A percentile compares a stretch with the other conserved stretches of the same genome.
Conservation (phyloP, 2,329 filamentous ascomycete genomes). For the Nemania sp. region DNA sequence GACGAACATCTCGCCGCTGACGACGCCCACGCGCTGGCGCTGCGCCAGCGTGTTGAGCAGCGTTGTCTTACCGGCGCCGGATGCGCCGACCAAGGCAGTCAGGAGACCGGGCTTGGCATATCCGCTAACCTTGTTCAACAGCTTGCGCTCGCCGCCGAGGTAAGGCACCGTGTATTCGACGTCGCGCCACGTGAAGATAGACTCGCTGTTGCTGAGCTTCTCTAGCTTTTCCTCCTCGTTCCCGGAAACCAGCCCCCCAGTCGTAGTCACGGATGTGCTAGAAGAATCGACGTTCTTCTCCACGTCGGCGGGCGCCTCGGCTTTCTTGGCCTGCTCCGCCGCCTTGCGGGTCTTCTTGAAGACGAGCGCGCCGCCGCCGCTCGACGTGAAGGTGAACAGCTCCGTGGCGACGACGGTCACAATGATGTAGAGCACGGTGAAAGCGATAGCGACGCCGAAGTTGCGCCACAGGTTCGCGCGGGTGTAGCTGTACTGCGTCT, state of each 20-base stretch:
- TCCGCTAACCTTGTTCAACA: constrained; percentile 72
- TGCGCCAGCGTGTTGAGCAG: constrained; percentile 77
- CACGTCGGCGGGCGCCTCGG: constrained; percentile 54
- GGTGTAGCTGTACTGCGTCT: constrained; percentile 57
- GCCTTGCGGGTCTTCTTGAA: constrained; percentile 71
- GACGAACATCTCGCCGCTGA: constrained; percentile 72
- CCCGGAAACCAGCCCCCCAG: constrained; percentile 23
- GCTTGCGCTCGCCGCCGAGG: constrained; percentile 61
- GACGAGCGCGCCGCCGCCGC: constrained; percentile 69
- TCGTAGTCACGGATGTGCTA: constrained; percentile 35
- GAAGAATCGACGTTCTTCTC: constrained; percentile 53
- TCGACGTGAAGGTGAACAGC: constrained; percentile 62
- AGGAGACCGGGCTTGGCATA: constrained; percentile 81
- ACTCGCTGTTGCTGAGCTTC: constrained; percentile 60
- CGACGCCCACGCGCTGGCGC: constrained; percentile 67
- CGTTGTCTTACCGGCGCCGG: constrained; percentile 83
- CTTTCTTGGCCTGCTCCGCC: constrained; percentile 56
- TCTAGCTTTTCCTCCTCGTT: constrained; percentile 45
- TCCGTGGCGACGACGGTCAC: constrained; percentile 75
- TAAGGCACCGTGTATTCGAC: constrained; percentile 75
- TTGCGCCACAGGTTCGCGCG: constrained; percentile 71
- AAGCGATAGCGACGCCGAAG: constrained; percentile 77
- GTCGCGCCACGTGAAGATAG: constrained; percentile 72
- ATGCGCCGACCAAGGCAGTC: constrained; percentile 81
- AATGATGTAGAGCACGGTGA: constrained; percentile 72